Percentiles rank a stretch among this genome's conserved stretches.
These are phyloP conservation scores for Termitomyces sp. DNA, from an alignment of 768 basidiomycete genomes.

Conservation along the genomic window DNA sequence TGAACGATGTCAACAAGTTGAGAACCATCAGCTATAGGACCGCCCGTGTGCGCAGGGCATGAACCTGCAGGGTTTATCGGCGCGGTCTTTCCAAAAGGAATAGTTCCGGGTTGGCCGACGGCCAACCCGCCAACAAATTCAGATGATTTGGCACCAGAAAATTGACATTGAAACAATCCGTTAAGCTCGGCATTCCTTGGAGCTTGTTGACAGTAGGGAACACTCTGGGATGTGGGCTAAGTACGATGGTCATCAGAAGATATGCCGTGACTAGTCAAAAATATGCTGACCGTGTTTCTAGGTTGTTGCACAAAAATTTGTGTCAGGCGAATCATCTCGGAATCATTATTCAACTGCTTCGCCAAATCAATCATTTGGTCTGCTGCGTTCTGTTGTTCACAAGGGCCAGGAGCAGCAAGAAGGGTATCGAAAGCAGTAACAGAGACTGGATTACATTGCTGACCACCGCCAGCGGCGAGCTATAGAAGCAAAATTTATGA, in stretches of 20 bases:
- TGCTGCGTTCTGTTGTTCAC: conserved; percentile 51
- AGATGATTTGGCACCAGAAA: conserved; percentile 35
- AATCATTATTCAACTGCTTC: conserved; percentile 36
- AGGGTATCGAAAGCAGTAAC: conserved; percentile 42
- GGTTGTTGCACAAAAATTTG: conserved; percentile 56
- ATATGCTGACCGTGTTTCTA: conserved; percentile 39
- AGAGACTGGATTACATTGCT: conserved; percentile 35
- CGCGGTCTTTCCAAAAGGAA: conserved; percentile 40
- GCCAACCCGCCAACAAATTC: conserved; percentile 38
- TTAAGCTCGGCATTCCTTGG: conserved; percentile 46
- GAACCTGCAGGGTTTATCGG: conserved; percentile 41
- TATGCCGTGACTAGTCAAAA: background rate
- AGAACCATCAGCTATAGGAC: conserved; percentile 42
- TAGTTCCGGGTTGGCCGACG: conserved; percentile 40
- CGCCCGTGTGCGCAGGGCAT: conserved; percentile 42
- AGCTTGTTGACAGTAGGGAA: conserved; percentile 50
- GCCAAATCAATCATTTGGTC: conserved; percentile 45
- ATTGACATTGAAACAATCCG: conserved; percentile 57
- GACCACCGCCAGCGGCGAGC: conserved; percentile 48
- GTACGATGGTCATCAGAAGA: background rate
- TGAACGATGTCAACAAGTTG: conserved; percentile 33
- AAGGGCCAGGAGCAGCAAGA: conserved; percentile 49
- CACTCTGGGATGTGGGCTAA: conserved; percentile 35
- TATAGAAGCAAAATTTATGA: conserved; percentile 14
- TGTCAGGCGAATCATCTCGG: conserved; percentile 42